Conservation (phyloP, 2,329 filamentous ascomycete species). For the Colletotrichum simmondsii region DNA sequence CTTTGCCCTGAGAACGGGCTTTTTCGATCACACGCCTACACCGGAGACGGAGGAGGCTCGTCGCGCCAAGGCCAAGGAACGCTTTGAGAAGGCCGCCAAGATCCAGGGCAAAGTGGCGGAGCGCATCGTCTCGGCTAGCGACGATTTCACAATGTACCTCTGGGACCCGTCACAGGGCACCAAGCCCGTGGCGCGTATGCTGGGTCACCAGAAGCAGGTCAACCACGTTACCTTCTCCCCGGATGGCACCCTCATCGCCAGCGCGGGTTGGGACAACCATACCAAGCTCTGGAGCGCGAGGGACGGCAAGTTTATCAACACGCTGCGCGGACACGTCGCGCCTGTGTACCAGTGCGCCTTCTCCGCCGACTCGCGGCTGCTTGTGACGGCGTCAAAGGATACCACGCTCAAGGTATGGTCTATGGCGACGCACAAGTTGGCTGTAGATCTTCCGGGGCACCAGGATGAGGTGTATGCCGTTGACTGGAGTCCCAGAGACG, state of each 20-base stretch:
- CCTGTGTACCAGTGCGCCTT: constrained; percentile 94
- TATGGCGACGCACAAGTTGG: constrained; percentile 84
- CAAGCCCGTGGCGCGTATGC: constrained; percentile 87
- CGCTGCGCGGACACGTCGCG: constrained; percentile 86
- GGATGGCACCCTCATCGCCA: constrained; percentile 88
- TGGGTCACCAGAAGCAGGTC: constrained; percentile 97
- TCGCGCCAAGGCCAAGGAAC: constrained; percentile 78
- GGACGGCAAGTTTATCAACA: constrained; percentile 83
- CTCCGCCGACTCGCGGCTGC: constrained; percentile 87
- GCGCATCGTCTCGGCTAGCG: constrained; percentile 87
- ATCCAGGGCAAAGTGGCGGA: constrained; percentile 83
- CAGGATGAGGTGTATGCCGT: constrained; percentile 94
- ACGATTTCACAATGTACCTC: constrained; percentile 96
- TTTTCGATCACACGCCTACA: constrained; percentile 81
- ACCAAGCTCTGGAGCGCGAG: constrained; percentile 86
- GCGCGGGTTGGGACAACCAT: constrained; percentile 92
- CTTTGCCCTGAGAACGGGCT: constrained; percentile 86
- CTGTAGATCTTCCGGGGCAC: constrained; percentile 85
- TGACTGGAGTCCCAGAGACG: constrained; percentile 89
- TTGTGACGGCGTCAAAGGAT: constrained; percentile 91
- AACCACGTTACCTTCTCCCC: constrained; percentile 96
- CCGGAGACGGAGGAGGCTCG: constrained; percentile 78
- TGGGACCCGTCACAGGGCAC: constrained; percentile 85
- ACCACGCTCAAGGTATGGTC: constrained; percentile 97
- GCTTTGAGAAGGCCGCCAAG: constrained; percentile 87